Base-by-base conservation (phyloP, 192 early-diverging fungal species). In the Podila epigama region DNA sequence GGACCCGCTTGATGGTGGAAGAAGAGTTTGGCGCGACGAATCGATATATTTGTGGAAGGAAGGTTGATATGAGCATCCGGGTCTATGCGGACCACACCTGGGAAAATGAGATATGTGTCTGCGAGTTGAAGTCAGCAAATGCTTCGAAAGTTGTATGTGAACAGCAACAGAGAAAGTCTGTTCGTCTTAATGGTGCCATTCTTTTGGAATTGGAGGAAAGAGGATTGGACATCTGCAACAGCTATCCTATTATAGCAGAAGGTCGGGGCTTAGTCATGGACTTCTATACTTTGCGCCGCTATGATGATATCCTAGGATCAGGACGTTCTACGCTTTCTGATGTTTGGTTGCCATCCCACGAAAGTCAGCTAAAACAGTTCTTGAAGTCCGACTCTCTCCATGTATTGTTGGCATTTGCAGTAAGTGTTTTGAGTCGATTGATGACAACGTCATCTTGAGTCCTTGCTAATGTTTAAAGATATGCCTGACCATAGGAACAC, bases 91-190 rank as follows among this genome's bases (percentile, higher is more conserved):
- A 60, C 39, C 40, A 42, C 27, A 60, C 27, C 31, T 60, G 58
- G 58, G 40, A 60, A 0, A 44, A 60, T 12, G 58, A 60, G 41
- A 60, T 60, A 3, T 60, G 37, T n/a, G 40, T 60, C 4, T 60
- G 20, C 22, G 58, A 60, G 58, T 60, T 60, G n/a, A n/a, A 60
- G 37, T 37, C 39, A 8, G 28, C 4, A 1, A 31, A 20, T 31
- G 58, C 27, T 4, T 39, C 58, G 20, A 41, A 60, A 4, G 58
- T n/a, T 15, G 0, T 41, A 22, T 60, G 58, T 42, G 11, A 31
- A 44, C 58, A 60, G 13, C 58, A 60, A 34, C 58, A 60, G 40
- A 1, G 58, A 60, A 60, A 60, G 31, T 39, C 58, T 2, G 58
- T 60, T 28, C 36, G 58, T 22, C 36, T 60, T 25, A 60, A 60